Evolutionary conservation across 352 stramenopile genomes (phyloP), one percentile per base, ranked within the genome.

Genomic region (Phytopythium oedochilum): DNA sequence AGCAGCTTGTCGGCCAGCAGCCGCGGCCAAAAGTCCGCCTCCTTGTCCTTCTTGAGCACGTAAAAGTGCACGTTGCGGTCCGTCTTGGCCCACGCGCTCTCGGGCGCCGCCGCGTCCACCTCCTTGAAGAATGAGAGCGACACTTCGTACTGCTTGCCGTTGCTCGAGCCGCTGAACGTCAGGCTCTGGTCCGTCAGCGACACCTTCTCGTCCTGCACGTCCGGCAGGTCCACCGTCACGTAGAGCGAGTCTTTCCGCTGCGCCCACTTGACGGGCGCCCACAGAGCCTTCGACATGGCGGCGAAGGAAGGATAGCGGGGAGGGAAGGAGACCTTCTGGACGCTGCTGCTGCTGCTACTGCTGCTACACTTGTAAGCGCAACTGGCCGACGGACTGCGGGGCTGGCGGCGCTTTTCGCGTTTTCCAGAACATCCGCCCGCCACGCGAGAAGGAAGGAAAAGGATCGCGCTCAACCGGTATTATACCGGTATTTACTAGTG

Each of bases 201-300:
- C 42, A 98, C 89, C 68, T 96, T 88, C 69, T 97, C 89, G 75
- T 97, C 86, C 75, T 96, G 92, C 38, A 97, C 88, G 61, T 98
- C 96, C 61, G 89, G 75, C 29, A 99, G 70, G 67, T 97, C 89
- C 62, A 99, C 96, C 1, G 96, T 99, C 60, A 99, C 82, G 64
- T 98, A 99, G 23, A 99, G 57, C 59, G 94, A 94, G 64, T 98
- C 94, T 55, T 93, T 97, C 73, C 95, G 87, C 72, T 99, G 96
- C 48, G 96, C 96, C 94, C 95, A 99, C 76, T 98, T 97, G 42
- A 98, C 87, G 8, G 92, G 90, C 54, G 90, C 88, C 75, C 82
- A 92, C 53, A 94, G 58, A 60, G 79, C 64, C 50, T 86, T 88
- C 22, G 61, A 62, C 57, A 68, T 68, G 17, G 20, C 50, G n/a